Evolutionary conservation across 2,329 filamentous ascomycete genomes (phyloP).

Genomic region (Clonostachys solani): DNA sequence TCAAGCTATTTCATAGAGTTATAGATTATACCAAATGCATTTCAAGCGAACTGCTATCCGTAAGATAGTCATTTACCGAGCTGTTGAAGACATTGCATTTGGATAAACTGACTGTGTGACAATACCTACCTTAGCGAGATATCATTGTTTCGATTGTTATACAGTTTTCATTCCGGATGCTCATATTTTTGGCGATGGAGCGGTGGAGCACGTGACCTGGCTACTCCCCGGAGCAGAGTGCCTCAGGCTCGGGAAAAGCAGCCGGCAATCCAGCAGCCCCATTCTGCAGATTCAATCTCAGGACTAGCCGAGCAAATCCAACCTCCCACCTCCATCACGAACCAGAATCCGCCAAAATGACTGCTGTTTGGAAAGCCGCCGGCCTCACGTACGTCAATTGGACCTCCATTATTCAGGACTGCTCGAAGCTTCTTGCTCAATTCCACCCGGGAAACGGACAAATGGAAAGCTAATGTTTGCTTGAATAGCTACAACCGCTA

Average conservation of each 20-base stretch:
- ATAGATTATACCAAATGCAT: neutral
- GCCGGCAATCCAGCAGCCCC: too few species aligned
- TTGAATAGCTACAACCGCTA: conserved; percentile 93
- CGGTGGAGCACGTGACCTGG: too few species aligned
- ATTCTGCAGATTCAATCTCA: conserved; percentile 6
- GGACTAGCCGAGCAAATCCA: conserved; percentile 18
- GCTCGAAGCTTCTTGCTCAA: conserved; percentile 2
- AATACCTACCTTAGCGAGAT: too few species aligned
- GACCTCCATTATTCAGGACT: conserved; percentile 4
- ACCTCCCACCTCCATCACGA: conserved; percentile 1
- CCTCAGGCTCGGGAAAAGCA: too few species aligned
- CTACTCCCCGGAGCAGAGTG: too few species aligned
- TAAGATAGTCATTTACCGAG: too few species aligned
- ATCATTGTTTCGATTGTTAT: too few species aligned
- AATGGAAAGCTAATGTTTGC: neutral
- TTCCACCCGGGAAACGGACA: neutral
- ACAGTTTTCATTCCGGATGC: too few species aligned
- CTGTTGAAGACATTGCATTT: too few species aligned
- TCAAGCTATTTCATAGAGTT: neutral
- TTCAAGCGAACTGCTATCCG: too few species aligned
- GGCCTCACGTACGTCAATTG: conserved; percentile 79
- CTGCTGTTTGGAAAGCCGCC: conserved; percentile 97
- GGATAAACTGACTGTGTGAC: too few species aligned
- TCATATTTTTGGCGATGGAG: too few species aligned
- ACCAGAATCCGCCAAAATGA: conserved; percentile 66